Evolutionary conservation across 2,329 filamentous ascomycete genomes (phyloP), one percentile per base, ranked within the genome.

Genomic region (Penicillium sp.): DNA sequence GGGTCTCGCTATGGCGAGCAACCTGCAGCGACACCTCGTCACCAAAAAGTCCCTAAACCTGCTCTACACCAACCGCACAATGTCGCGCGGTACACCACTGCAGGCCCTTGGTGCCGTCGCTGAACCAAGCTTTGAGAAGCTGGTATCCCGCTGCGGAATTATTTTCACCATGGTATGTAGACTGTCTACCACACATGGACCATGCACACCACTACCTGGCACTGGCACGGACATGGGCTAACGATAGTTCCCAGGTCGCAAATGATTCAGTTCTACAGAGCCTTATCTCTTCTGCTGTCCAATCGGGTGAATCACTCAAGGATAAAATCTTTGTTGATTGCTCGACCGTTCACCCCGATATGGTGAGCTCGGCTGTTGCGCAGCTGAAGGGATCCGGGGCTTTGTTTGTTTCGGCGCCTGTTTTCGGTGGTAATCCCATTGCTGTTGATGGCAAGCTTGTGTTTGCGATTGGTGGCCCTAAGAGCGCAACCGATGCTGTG

Each of bases 291-390:
- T 62, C 67, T 6, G 66, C 65, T 2, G 49, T 67, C 45, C 62
- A 53, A 35, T 67, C 59, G 3, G 65, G 63, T 4, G 62, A 65
- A 14, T 64, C 69, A 0, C 65, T 89, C 31, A 80, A 80, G 27
- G 88, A 86, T 61, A 96, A 95, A 78, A 79, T 95, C 33, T 88
- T 96, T 63, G 83, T 96, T 18, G 91, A 96, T 67, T 92, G 88
- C 79, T 93, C 89, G 3, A 96, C 92, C 6, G 85, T 96, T 33
- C 89, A 93, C 68, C 91, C 92, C 0, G 85, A 90, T 49, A 90
- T 89, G 1, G 72, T 75, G 9, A 64, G 67, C 2, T 56, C 64
- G 1, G 67, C 74, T 1, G 65, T 71, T 7, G 61, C 69, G 8
- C 61, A 71, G 52, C 62, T 78, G 7, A 63, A 67, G 31, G 66